Conservation (phyloP, 1,284 basidiomycete species). For the Grifola frondosa region DNA sequence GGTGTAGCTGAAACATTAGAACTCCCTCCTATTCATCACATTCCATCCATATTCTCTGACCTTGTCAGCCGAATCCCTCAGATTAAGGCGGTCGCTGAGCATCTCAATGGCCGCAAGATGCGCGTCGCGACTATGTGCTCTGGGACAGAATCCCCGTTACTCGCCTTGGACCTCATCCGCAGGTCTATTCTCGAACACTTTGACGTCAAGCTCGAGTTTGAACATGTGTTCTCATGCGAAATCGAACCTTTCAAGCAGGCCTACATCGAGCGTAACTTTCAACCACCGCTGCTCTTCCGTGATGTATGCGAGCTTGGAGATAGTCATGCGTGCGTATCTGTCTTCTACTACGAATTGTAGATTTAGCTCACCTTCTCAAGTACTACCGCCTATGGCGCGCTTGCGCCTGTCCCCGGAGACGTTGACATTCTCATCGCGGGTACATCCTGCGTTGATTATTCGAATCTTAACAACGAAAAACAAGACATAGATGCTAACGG, state of each 20-base stretch:
- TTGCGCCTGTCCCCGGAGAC: conserved; percentile 85
- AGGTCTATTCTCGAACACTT: conserved; percentile 73
- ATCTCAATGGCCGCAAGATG: conserved; percentile 78
- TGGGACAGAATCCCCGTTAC: conserved; percentile 91
- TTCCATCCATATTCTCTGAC: conserved; percentile 85
- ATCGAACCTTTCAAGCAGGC: conserved; percentile 99
- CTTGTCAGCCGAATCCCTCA: conserved; percentile 73
- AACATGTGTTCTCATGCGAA: conserved; percentile 97
- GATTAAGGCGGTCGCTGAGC: conserved; percentile 68
- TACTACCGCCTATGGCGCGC: conserved; percentile 88
- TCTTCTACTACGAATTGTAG: background rate
- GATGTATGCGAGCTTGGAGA: conserved; percentile 92
- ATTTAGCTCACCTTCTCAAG: conserved; percentile 38
- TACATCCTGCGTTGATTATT: conserved; percentile 96
- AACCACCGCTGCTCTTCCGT: conserved; percentile 87
- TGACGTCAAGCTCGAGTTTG: conserved; percentile 65
- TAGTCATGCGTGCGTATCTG: conserved; percentile 61
- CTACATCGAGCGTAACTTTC: conserved; percentile 95
- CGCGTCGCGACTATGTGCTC: conserved; percentile 98
- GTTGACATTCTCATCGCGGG: conserved; percentile 91
- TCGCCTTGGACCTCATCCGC: conserved; percentile 85
- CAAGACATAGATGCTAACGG: conserved; percentile 87
- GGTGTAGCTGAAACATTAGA: conserved; percentile 49
- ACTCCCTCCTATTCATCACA: conserved; percentile 81
- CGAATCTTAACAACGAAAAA: conserved; percentile 91